Conservation (phyloP, 768 basidiomycete species). For the Clavulina sp. region DNA sequence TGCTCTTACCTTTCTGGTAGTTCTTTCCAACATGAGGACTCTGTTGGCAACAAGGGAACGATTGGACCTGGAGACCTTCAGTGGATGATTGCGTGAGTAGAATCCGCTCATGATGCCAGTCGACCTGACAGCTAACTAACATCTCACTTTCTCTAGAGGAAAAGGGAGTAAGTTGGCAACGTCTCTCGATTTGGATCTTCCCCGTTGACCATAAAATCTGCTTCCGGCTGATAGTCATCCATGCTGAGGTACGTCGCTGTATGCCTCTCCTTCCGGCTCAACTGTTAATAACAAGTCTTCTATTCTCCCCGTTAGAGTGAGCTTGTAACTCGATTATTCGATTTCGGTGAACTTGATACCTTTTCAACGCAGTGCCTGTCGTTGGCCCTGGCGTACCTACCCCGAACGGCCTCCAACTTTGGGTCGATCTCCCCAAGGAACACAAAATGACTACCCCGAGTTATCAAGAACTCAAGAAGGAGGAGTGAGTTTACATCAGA, state of each 20-base stretch:
- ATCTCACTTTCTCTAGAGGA: neutral
- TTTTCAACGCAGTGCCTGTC: slow-evolving; percentile 48
- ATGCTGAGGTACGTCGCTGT: slow-evolving; percentile 32
- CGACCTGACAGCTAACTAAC: neutral
- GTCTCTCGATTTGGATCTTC: too few species aligned
- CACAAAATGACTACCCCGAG: slow-evolving; percentile 73
- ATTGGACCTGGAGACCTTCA: slow-evolving; percentile 64
- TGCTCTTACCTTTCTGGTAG: slow-evolving; percentile 18
- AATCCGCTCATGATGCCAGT: neutral
- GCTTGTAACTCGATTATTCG: neutral
- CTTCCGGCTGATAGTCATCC: slow-evolving; percentile 29
- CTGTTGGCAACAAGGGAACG: slow-evolving; percentile 47
- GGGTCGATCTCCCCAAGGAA: slow-evolving; percentile 31
- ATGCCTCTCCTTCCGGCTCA: neutral
- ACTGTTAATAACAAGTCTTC: neutral
- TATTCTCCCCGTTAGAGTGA: neutral
- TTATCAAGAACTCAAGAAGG: slow-evolving; percentile 64
- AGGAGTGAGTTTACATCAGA: slow-evolving; percentile 25
- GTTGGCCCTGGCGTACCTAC: slow-evolving; percentile 47
- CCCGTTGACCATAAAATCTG: neutral
- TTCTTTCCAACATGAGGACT: slow-evolving; percentile 76
- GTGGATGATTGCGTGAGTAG: slow-evolving; percentile 50
- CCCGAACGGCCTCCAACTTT: slow-evolving; percentile 66
- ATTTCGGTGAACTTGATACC: neutral
- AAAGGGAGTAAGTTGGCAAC: too few species aligned